Base-by-base conservation (phyloP, 2,329 filamentous ascomycete species). In the Claviceps africana region DNA sequence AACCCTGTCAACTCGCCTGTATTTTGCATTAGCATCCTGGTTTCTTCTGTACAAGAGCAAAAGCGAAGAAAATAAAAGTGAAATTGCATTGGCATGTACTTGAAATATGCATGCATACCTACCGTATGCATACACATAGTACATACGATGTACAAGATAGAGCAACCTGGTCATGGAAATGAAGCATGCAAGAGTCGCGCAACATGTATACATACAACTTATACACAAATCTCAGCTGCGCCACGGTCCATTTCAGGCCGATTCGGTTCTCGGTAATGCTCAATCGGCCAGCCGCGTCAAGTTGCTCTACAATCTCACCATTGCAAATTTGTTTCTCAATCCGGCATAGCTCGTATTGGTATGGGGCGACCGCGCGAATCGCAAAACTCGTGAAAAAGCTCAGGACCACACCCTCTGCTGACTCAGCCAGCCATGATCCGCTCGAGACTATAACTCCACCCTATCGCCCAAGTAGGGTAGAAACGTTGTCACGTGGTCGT, bases 401-500 rank as follows among this genome's bases (percentile, higher is more conserved):
- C 42, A 44, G 11, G 19, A 42, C 13, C 22, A 2, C 25, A 40
- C 11, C 10, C 22, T 2, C 45, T 30, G 33, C 46, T 39, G 37
- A 49, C 25, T 17, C 39, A 43, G 47, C 35, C 35, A 48, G 17
- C 33, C 46, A 39, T 2, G 2, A 13, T 25, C 21, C 28, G 21
- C 11, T 6, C 45, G 7, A 47, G 25, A 13, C 22, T 13, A 5
- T 22, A 28, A 25, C 35, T n/a, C 46, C 19, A 15, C 46, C 21
- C 4, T 2, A 47, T 8, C 22, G 15, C 6, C 30, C 31, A 42
- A 42, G 22, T 42, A 48, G 35, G 22, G 35, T 33, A 51, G 42
- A 47, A 42, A 4, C 11, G 17, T 30, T 22, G 19, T 69, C 67
- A 70, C 67, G 67, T 69, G 67, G 11, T 15, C 37, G n/a, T 9